Base-by-base conservation (phyloP, 2,329 filamentous ascomycete species). In the Tricladium varicosporioides region DNA sequence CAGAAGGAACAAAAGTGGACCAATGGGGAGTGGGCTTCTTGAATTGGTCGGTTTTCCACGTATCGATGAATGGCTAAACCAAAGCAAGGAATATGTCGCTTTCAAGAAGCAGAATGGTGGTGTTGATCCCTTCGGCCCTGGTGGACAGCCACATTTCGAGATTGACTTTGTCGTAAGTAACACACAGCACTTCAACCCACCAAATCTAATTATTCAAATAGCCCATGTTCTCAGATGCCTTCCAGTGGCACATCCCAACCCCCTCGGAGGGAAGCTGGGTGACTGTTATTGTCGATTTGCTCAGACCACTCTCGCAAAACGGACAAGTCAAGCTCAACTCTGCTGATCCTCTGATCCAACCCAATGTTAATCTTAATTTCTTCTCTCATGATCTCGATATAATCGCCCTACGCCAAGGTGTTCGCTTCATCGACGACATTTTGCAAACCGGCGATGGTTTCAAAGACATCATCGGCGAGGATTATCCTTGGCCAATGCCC, bases 401-500 rank as follows among this genome's bases (percentile, higher is more conserved):
- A n/a, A 69, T 85, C 15, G 82, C 78, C 2, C 72, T 86, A 70
- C 78, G 75, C n/a, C 56, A 65, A 50, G 62, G 62, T 32, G 53
- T 62, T 14, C 48, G 61, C 10, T 65, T 56, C 33, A 47, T 59
- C 5, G 53, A 65, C 33, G 85, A 86, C 61, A 71, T 86, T n/a
- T 63, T 87, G 1, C 80, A 73, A 40, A 79, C 76, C 7, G 82
- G 83, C 1, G 78, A 80, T 1, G 81, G 78, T 1, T 79, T 86
- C 70, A 82, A 75, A 66, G 80, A 82, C 51, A 74, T 83, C 48
- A 71, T 83, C 9, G 71, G 69, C 0, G 73, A 68, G 5, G 79
- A 82, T 54, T 87, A 85, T 65, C 84, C 83, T 0, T 86, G 81
- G 81, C 70, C 75, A 0, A 83, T 86, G 80, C 82, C 83, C 0